Conservation (phyloP, 1,284 basidiomycete species). For the Rhodotorula sp. region DNA sequence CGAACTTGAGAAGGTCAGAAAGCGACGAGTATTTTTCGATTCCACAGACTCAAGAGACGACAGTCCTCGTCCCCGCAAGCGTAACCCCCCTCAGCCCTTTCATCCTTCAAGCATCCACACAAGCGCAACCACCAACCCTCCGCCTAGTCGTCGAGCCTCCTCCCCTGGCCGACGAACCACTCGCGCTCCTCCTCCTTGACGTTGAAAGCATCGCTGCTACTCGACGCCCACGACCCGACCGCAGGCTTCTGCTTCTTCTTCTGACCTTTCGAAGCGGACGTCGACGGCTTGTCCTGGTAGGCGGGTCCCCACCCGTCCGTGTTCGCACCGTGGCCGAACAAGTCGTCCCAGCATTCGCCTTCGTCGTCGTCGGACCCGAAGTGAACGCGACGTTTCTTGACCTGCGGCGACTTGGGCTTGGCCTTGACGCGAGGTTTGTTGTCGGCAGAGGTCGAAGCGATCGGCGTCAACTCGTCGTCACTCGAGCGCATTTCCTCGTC, state of each 20-base stretch:
- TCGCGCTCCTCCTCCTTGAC: constrained; percentile 11
- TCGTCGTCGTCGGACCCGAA: background rate
- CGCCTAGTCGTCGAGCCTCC: constrained; percentile 3
- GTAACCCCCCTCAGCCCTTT: no score
- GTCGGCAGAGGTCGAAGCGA: background rate
- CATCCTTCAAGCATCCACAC: background rate
- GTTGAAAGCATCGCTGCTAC: background rate
- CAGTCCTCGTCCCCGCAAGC: no score
- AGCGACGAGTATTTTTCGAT: background rate
- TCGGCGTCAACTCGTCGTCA: background rate
- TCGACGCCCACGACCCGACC: background rate
- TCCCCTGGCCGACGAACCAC: background rate
- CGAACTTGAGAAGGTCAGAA: no score
- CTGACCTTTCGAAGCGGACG: background rate
- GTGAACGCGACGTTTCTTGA: background rate
- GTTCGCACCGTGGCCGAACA: background rate
- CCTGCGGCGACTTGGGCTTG: background rate
- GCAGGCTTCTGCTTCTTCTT: background rate
- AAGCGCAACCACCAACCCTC: background rate
- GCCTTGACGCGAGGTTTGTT: background rate
- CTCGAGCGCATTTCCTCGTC: background rate
- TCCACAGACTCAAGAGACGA: background rate
- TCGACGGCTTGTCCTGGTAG: background rate
- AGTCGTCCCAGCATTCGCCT: background rate
- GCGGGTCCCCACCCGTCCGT: background rate